Base-by-base conservation (phyloP, 176 grass and related monocot genomes). In the Poa pratensis region DNA sequence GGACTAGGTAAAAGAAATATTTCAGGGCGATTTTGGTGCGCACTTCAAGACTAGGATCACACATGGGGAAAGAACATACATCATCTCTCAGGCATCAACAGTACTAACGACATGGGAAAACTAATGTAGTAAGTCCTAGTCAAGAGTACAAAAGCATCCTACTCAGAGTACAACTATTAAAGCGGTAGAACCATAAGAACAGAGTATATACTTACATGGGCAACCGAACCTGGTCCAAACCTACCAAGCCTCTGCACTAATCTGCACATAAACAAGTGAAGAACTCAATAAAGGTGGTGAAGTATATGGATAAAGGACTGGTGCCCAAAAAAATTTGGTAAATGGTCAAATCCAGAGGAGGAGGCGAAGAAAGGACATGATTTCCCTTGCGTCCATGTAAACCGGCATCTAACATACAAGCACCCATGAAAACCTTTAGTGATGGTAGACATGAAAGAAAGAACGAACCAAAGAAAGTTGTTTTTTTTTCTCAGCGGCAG, bases 181-280 rank as follows among this genome's bases (percentile, higher is more conserved):
- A 73, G 45, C 69, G 16, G n/a, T 48, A 48, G 3, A 48, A 26
- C 22, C n/a, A 26, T 48, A 15, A 17, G 19, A 26, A 8, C 42
- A 73, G n/a, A 24, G 69, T 27, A 2, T n/a, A n/a, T 16, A 48
- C 42, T 73, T 49, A 73, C 69, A n/a, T 45, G 0, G 0, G 11
- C n/a, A n/a, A n/a, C 6, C 2, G 6, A 46, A 5, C 39, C 42
- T 26, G n/a, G 69, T 26, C 40, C 40, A 3, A 23, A 73, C 35
- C 34, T 13, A 20, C 20, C 5, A 3, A 71, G 22, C 14, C 6
- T 6, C 70, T 50, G 70, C 45, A 73, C 23, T 73, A 24, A 28
- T 28, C 70, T 73, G 70, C 70, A 73, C 43, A 73, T 14, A 73
- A 73, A 50, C 6, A 50, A 50, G 43, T 26, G 18, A 20, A n/a